Percentiles rank a stretch among this genome's conserved stretches.
Evolutionary conservation across 768 basidiomycete genomes (phyloP).

Genomic region (Russula compacta): DNA sequence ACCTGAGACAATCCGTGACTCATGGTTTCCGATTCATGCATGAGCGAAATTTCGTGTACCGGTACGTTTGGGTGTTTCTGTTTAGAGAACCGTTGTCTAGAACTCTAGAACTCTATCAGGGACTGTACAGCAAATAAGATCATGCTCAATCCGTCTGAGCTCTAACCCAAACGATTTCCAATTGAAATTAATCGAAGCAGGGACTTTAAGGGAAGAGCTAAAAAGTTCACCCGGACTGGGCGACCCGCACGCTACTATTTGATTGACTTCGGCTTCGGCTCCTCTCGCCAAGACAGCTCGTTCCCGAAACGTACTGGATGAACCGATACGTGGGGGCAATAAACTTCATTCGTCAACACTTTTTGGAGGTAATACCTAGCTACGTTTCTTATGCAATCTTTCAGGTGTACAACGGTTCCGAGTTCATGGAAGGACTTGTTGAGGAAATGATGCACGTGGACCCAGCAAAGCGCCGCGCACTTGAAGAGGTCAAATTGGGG

Average conservation of each 20-base stretch:
- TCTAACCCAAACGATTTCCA: slow-evolving; percentile 26
- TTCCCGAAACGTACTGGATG: slow-evolving; percentile 24
- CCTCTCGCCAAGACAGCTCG: slow-evolving; percentile 28
- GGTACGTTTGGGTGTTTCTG: slow-evolving; percentile 22
- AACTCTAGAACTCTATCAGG: not conserved
- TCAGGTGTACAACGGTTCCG: slow-evolving; percentile 23
- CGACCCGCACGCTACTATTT: slow-evolving; percentile 28
- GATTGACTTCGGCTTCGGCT: slow-evolving; percentile 32
- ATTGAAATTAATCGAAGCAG: slow-evolving; percentile 5
- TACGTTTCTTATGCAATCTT: slow-evolving; percentile 5
- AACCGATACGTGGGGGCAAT: slow-evolving; percentile 34
- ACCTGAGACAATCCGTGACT: not conserved
- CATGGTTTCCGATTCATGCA: slow-evolving; percentile 25
- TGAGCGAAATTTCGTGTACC: slow-evolving; percentile 20
- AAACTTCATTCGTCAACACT: slow-evolving; percentile 26
- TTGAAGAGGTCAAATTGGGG: slow-evolving; percentile 25
- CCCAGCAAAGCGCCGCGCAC: slow-evolving; percentile 26
- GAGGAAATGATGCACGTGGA: slow-evolving; percentile 28
- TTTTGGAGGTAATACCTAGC: slow-evolving; percentile 19
- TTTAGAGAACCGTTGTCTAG: not conserved
- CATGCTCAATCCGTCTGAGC: slow-evolving; percentile 24
- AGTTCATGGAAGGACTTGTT: slow-evolving; percentile 27
- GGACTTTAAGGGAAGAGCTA: slow-evolving; percentile 22
- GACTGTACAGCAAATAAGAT: slow-evolving; percentile 18
- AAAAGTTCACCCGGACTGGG: slow-evolving; percentile 25